Percentiles rank a stretch among this genome's conserved stretches.
Conservation (phyloP, 768 basidiomycete species). For the Hypholoma sublateritium region DNA sequence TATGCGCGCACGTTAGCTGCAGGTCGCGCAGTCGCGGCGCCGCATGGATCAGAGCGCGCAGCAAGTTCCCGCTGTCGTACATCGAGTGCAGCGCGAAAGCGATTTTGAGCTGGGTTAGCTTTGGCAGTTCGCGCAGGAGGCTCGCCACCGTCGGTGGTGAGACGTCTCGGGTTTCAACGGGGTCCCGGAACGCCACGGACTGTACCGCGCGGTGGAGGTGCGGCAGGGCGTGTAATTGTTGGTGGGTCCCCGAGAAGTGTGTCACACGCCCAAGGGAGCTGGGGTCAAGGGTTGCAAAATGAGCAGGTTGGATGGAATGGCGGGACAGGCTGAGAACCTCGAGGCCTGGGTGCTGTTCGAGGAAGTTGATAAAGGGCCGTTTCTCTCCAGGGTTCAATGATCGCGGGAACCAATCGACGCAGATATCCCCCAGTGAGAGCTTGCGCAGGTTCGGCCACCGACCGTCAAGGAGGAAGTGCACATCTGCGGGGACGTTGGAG, state of each 20-base stretch:
- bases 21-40: conserved; percentile 67
- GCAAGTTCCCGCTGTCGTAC: conserved; percentile 70
- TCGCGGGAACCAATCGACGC: conserved; percentile 53
- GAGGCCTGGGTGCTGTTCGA: conserved; percentile 62
- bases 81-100: conserved; percentile 70
- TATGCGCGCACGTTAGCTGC: conserved; percentile 64
- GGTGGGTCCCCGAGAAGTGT: conserved; percentile 65
- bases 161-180: conserved; percentile 66
- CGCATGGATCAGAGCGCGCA: conserved; percentile 63
- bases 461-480: conserved; percentile 53
- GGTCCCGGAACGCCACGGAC: conserved; percentile 62
- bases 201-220: conserved; percentile 49
- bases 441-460: conserved; percentile 67
- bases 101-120: conserved; percentile 59
- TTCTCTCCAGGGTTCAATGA: conserved; percentile 40
- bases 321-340: conserved; percentile 51
- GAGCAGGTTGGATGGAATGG: conserved; percentile 51
- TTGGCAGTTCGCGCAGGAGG: conserved; percentile 55
- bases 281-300: conserved; percentile 48
- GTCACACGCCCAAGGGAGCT: conserved; percentile 48
- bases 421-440: conserved; percentile 64
- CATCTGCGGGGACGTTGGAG: conserved; percentile 54
- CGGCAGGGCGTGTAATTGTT: conserved; percentile 64
- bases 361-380: conserved; percentile 63
- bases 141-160: conserved; percentile 61